Evolutionary conservation across 2,329 filamentous ascomycete species (phyloP).

Genomic region (Aspergillus phoenicis): DNA sequence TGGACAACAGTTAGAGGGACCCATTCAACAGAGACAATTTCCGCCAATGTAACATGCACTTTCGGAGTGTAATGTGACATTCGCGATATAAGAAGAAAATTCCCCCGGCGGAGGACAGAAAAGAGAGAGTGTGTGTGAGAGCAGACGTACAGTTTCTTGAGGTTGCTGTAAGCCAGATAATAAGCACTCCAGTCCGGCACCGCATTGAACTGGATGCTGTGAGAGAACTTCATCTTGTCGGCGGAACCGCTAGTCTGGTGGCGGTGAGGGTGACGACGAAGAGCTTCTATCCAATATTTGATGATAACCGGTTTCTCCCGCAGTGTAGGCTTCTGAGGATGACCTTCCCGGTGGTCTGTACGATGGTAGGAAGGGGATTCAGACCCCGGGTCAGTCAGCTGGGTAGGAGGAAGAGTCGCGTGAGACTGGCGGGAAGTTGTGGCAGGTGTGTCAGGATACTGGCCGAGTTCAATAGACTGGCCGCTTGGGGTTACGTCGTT

Average conservation of each 20-base stretch:
- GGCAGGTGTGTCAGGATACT: constrained; percentile 22
- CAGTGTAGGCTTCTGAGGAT: background rate
- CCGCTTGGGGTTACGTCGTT: constrained; percentile 20
- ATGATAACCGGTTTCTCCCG: constrained; percentile 24
- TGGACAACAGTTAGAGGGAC: constrained; percentile 2
- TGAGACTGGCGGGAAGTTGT: constrained; percentile 11
- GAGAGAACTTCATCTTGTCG: constrained; percentile 98
- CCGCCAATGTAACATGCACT: constrained; percentile 4
- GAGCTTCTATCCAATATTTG: constrained; percentile 38
- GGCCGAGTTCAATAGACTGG: constrained; percentile 40
- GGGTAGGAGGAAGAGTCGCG: constrained; percentile 6
- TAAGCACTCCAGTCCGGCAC: constrained; percentile 99
- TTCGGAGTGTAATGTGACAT: constrained; percentile 11
- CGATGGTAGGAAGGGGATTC: background rate
- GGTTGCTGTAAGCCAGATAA: constrained; percentile 97
- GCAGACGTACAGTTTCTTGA: constrained; percentile 86
- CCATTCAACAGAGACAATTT: constrained; percentile 1
- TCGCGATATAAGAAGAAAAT: background rate
- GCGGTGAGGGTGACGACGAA: constrained; percentile 28
- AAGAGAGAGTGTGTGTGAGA: background rate
- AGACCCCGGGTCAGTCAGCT: background rate
- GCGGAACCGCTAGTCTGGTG: constrained; percentile 53
- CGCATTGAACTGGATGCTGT: constrained; percentile 98
- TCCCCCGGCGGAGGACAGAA: constrained; percentile 8
- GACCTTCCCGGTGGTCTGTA: background rate